A percentile compares a stretch with the other conserved stretches of the same genome.
Conservation (phyloP, 176 grass and related monocot species). For the Triticum monococcum region DNA sequence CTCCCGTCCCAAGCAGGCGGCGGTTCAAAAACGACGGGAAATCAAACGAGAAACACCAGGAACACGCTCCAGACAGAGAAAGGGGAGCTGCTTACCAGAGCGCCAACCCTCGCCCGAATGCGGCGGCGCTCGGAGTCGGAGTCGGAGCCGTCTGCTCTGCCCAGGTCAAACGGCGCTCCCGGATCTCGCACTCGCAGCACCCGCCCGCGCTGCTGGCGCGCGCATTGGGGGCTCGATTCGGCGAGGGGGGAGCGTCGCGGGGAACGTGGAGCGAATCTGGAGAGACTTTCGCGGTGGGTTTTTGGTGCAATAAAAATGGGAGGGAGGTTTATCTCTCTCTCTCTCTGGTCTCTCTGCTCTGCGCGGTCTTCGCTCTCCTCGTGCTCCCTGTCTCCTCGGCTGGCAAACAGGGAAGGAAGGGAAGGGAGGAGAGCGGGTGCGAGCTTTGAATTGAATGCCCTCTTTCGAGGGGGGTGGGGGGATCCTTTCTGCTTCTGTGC, state of each 20-base stretch:
- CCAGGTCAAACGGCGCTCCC: not conserved
- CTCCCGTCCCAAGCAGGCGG: not conserved
- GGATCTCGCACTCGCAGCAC: not conserved
- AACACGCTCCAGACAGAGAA: not conserved
- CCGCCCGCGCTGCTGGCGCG: not conserved
- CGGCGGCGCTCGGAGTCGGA: not conserved
- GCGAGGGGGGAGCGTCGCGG: not conserved
- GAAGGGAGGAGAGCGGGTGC: not conserved
- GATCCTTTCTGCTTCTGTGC: not conserved
- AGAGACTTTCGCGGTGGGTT: not conserved
- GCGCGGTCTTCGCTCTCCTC: not conserved
- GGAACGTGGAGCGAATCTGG: conserved; percentile 30
- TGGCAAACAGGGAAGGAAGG: no score
- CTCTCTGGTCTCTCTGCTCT: not conserved
- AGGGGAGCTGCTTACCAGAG: not conserved
- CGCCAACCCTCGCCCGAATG: conserved; percentile 11
- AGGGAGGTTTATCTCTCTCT: not conserved
- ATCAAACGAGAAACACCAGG: not conserved
- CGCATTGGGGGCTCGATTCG: conserved; percentile 3
- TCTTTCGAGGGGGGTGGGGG: not conserved
- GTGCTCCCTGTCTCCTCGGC: not conserved
- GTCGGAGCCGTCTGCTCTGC: not conserved
- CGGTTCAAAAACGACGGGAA: not conserved
- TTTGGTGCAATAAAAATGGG: not conserved
- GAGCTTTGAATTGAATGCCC: conserved; percentile 26